Conservation (phyloP, 352 stramenopile genomes). For the Globisporangium viniferum region DNA sequence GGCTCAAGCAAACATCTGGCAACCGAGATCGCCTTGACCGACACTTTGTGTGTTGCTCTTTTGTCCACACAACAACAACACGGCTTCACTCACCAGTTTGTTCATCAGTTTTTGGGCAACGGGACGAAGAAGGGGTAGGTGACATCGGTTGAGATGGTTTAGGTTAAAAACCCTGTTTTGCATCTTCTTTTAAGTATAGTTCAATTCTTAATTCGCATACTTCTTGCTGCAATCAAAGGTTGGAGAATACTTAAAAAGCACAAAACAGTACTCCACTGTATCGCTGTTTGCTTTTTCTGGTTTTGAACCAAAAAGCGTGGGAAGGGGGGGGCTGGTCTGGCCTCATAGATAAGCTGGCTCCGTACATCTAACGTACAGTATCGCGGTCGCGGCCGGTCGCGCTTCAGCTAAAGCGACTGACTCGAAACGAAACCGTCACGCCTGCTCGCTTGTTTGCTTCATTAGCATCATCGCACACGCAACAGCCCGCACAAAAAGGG, state of each 20-base stretch:
- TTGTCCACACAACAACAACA: not conserved
- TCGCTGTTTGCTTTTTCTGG: not conserved
- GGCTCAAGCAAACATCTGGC: not conserved
- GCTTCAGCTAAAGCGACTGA: not conserved
- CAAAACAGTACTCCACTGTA: not conserved
- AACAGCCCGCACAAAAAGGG: not conserved
- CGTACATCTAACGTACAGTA: not conserved
- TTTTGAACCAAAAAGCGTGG: not conserved
- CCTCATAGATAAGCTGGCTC: not conserved
- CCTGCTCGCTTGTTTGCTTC: not conserved
- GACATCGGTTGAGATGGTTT: not conserved
- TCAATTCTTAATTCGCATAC: not conserved
- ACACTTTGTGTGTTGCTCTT: not conserved
- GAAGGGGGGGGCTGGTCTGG: not conserved
- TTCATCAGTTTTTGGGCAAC: not conserved
- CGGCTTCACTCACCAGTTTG: not conserved
- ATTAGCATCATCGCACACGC: not conserved
- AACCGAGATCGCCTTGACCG: not conserved
- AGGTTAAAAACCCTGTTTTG: not conserved
- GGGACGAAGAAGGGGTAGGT: not conserved
- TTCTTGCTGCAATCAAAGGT: not conserved
- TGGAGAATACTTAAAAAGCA: not conserved
- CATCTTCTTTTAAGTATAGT: not conserved
- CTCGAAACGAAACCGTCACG: conserved; percentile 1
- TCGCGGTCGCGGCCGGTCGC: not conserved